phyloP scores from a whole-genome alignment of 2,329 filamentous ascomycete genomes.

The Pseudogymnoascus sp. region DNA sequence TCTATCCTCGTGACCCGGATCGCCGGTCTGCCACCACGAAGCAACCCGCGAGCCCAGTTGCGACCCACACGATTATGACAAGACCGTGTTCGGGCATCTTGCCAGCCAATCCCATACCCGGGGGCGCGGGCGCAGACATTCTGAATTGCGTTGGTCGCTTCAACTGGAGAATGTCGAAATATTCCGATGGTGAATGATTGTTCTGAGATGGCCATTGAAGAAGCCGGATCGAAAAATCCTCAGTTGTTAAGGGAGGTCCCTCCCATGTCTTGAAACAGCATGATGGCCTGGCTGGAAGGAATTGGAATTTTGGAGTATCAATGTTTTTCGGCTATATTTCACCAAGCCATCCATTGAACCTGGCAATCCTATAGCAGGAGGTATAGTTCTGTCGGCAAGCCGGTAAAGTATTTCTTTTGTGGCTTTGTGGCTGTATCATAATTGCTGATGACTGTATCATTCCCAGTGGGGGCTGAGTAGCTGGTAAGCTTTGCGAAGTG shows the following conservation, averaged over 20 bases:
- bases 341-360: neutral
- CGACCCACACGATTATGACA: neutral
- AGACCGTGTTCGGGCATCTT: neutral
- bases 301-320: neutral
- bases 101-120: neutral
- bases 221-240: neutral
- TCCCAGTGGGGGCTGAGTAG: neutral
- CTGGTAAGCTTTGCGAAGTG: neutral
- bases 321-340: neutral
- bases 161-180: neutral
- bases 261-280: conserved; percentile 4
- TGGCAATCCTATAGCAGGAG: neutral
- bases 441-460: neutral
- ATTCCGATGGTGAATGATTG: neutral
- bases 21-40: neutral
- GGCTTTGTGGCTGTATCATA: neutral
- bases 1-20: neutral
- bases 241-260: neutral
- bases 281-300: neutral
- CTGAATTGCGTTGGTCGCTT: neutral
- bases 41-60: neutral
- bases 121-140: neutral
- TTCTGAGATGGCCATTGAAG: neutral
- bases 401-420: neutral
- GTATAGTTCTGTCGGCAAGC: neutral